Evolutionary conservation across 2,329 filamentous ascomycete species (phyloP).

Genomic region (Fusarium papillatum): DNA sequence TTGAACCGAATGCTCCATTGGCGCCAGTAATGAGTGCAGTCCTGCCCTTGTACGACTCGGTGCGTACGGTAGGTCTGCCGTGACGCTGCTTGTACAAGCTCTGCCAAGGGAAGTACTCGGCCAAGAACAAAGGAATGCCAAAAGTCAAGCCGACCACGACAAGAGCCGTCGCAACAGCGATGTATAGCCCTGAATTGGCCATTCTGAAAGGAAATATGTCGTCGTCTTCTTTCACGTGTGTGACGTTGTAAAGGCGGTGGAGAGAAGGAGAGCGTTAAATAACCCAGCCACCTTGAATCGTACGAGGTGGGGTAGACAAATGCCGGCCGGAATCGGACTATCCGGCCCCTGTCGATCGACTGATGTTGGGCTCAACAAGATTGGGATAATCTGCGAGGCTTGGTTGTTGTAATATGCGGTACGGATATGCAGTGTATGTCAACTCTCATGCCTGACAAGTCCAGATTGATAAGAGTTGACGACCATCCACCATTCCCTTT

Average conservation of each 20-base stretch:
- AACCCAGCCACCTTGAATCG: conserved; percentile 12
- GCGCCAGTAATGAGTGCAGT: conserved; percentile 53
- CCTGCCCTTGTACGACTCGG: conserved; percentile 52
- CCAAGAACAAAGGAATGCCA: conserved; percentile 48
- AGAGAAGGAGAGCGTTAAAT: conserved; percentile 13
- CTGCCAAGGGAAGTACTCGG: conserved; percentile 52
- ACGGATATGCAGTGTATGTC: not conserved
- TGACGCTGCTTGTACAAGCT: conserved; percentile 48
- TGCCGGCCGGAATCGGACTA: conserved; percentile 39
- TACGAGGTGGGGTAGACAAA: conserved; percentile 33
- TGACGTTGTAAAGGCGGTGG: conserved; percentile 12
- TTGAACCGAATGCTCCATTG: conserved; percentile 52
- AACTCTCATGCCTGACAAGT: not conserved
- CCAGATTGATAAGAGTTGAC: not conserved
- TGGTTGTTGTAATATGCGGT: not conserved
- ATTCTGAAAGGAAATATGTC: conserved; percentile 18
- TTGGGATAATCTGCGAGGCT: not conserved
- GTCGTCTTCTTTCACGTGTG: not conserved
- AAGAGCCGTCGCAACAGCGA: conserved; percentile 26
- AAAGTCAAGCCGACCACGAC: conserved; percentile 40
- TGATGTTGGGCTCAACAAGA: not conserved
- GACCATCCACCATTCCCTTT: not conserved
- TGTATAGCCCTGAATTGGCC: conserved; percentile 23
- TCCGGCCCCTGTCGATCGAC: conserved; percentile 26
- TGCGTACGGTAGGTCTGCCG: conserved; percentile 49